A percentile compares a stretch with the other conserved stretches of the same genome.
These are phyloP conservation scores for Pyronema domesticum DNA, from an alignment of 495 filamentous ascomycete species.

Conservation along the genomic window DNA sequence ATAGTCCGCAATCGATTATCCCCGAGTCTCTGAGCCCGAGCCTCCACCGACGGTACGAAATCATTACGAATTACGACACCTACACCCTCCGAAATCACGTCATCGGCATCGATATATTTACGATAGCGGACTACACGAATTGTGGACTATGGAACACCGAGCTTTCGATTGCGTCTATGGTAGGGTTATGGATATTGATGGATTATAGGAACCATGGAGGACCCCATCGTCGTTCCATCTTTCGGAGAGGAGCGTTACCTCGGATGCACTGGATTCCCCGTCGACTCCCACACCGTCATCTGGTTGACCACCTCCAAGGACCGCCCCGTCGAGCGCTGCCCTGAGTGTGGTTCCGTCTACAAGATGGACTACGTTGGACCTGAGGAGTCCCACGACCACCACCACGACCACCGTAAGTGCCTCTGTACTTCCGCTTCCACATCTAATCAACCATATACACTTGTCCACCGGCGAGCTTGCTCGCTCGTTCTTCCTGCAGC, in stretches of 20 bases:
- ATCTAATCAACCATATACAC: neutral
- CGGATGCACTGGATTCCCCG: constrained; percentile 88
- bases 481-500: neutral
- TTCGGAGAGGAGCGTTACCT: constrained; percentile 76
- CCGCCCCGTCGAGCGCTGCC: constrained; percentile 77
- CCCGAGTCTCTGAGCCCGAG: no score
- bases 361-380: constrained; percentile 95
- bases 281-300: constrained; percentile 71
- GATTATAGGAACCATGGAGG: constrained; percentile 59
- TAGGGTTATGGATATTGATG: constrained; percentile 1
- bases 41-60: no score
- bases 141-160: neutral
- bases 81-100: no score
- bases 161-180: no score
- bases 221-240: constrained; percentile 78
- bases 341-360: constrained; percentile 85
- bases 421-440: constrained; percentile 5
- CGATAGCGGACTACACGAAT: neutral
- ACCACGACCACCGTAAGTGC: constrained; percentile 20
- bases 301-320: constrained; percentile 85
- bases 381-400: constrained; percentile 36
- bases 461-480: neutral
- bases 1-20: no score
- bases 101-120: no score
- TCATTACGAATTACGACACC: no score